Percentiles rank a stretch among this genome's conserved stretches.
Evolutionary conservation across 139 green algal genomes (phyloP).

Genomic region (Bryopsis sp.): DNA sequence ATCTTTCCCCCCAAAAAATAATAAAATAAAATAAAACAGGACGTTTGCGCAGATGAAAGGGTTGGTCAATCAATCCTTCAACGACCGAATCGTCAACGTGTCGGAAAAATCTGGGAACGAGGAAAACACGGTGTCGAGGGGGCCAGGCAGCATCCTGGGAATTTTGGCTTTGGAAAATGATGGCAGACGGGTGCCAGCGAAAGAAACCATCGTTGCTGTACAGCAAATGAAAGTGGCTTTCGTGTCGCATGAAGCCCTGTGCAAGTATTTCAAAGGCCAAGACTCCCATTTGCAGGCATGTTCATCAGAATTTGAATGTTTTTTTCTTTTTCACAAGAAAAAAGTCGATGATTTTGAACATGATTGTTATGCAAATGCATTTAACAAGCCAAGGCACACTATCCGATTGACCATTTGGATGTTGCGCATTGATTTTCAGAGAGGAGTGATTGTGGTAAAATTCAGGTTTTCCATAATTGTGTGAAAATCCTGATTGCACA

Average conservation of each 20-base stretch:
- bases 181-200: background rate
- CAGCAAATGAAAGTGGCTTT: background rate
- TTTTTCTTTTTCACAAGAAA: no score
- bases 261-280: background rate
- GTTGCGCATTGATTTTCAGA: no score
- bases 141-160: background rate
- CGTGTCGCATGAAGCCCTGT: background rate
- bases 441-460: no score
- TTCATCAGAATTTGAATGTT: no score
- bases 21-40: no score
- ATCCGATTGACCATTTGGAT: no score
- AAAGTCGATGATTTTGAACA: no score
- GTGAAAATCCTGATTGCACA: no score
- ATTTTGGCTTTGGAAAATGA: background rate
- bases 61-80: background rate
- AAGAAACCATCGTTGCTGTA: background rate
- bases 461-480: no score
- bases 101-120: background rate
- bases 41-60: background rate
- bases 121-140: background rate
- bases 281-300: constrained; percentile 5
- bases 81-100: background rate
- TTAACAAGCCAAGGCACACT: no score
- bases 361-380: no score
- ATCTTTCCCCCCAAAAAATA: no score